phyloP scores from a whole-genome alignment of 495 filamentous ascomycete genomes.

The Pyronema omphalodes region DNA sequence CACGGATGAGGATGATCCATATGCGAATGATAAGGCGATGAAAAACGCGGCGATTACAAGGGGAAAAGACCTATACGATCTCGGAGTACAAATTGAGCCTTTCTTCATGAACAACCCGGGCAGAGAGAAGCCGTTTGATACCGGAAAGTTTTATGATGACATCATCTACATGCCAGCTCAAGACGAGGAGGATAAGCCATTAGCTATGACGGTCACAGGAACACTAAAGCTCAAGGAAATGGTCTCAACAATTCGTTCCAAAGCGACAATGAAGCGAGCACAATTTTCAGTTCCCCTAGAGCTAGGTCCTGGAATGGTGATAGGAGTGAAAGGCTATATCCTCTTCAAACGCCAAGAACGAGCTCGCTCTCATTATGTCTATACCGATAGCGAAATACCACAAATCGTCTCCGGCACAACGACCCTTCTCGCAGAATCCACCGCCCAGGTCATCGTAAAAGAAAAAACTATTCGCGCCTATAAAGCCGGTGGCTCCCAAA shows the following conservation, averaged over 20 bases:
- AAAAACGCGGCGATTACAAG: conserved; percentile 63
- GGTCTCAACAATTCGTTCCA: conserved; percentile 77
- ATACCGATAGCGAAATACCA: conserved; percentile 59
- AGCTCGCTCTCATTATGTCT: conserved; percentile 66
- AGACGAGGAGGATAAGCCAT: conserved; percentile 30
- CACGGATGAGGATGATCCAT: conserved; percentile 84
- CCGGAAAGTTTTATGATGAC: conserved; percentile 81
- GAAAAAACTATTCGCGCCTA: conserved; percentile 76
- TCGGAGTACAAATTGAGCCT: conserved; percentile 81
- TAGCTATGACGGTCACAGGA: conserved; percentile 36
- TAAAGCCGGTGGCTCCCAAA: conserved; percentile 82
- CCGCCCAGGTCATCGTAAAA: conserved; percentile 56
- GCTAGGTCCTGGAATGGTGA: conserved; percentile 63
- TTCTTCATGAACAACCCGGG: conserved; percentile 69
- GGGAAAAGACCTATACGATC: conserved; percentile 88
- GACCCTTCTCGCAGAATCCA: conserved; percentile 54
- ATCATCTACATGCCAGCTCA: conserved; percentile 58
- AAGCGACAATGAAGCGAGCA: conserved; percentile 68
- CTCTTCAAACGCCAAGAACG: conserved; percentile 67
- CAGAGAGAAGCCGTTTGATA: conserved; percentile 53
- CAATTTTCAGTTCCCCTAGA: conserved; percentile 76
- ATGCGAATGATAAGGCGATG: conserved; percentile 46
- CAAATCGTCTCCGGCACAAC: conserved; percentile 62
- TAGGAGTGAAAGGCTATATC: conserved; percentile 85
- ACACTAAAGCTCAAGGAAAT: conserved; percentile 65